Conservation (phyloP, 176 grass and related monocot species). For the Triticum urartu region DNA sequence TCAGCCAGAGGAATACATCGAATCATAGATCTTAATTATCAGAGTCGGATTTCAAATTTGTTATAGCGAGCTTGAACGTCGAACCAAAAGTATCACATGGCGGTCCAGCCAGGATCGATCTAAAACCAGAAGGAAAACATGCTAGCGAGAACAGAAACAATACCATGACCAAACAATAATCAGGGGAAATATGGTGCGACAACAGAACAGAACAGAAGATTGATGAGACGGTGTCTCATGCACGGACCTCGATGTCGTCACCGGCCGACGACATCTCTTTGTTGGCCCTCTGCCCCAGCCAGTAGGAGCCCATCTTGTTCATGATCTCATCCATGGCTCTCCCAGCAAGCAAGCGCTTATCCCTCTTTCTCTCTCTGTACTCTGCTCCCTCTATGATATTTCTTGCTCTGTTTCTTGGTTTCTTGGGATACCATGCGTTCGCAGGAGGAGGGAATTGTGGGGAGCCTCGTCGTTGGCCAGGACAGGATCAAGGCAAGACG, state of each 20-base stretch:
- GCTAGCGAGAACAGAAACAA: not conserved
- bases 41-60: too few relatives aligned
- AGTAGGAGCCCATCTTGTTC: constrained; percentile 81
- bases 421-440: not conserved
- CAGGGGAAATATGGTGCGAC: not conserved
- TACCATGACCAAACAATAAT: not conserved
- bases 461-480: constrained; percentile 23
- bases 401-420: constrained; percentile 11
- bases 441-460: constrained; percentile 7
- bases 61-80: too few relatives aligned
- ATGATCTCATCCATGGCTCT: constrained; percentile 73
- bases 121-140: not conserved
- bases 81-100: too few relatives aligned
- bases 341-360: not conserved
- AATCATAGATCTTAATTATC: too few relatives aligned
- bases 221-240: not conserved
- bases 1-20: not conserved
- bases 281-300: constrained; percentile 59
- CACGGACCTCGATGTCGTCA: constrained; percentile 63
- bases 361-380: not conserved
- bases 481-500: constrained; percentile 41
- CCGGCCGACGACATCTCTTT: constrained; percentile 79
- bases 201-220: not conserved
- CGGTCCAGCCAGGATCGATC: not conserved
- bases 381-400: not conserved